Percentiles rank a stretch among this genome's conserved stretches.
These are phyloP conservation scores for Pyrenochaeta sp. DNA, from an alignment of 2,329 filamentous ascomycete species.

Conservation along the genomic window DNA sequence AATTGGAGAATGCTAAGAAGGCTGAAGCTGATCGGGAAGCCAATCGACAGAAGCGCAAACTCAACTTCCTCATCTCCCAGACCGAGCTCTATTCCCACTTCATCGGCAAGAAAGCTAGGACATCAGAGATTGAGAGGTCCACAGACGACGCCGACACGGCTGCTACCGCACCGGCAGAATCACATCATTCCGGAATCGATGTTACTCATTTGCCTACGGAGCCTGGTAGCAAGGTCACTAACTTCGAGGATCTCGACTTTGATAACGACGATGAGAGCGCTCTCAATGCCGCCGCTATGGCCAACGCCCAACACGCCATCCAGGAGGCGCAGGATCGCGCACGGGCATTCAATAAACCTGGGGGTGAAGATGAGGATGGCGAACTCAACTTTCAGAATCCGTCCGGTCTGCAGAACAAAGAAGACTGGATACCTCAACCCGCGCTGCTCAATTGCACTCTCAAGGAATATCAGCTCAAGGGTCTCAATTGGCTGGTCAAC, in stretches of 20 bases:
- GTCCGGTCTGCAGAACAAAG: constrained; percentile 90
- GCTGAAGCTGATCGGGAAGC: constrained; percentile 97
- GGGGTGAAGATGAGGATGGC: constrained; percentile 71
- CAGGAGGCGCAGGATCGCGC: constrained; percentile 94
- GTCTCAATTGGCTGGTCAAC: constrained; percentile 99
- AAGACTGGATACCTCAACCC: constrained; percentile 81
- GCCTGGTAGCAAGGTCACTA: constrained; percentile 77
- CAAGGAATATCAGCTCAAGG: constrained; percentile 99
- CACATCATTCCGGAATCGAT: constrained; percentile 56
- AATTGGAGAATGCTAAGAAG: constrained; percentile 95
- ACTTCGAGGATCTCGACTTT: constrained; percentile 94
- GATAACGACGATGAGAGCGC: constrained; percentile 91
- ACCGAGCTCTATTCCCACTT: constrained; percentile 99
- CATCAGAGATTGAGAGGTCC: constrained; percentile 89
- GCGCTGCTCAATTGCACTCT: constrained; percentile 92
- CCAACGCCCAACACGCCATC: constrained; percentile 95
- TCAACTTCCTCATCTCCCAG: constrained; percentile 99
- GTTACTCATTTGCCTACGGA: constrained; percentile 58
- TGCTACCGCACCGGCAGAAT: constrained; percentile 50
- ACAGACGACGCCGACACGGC: constrained; percentile 74
- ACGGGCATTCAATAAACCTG: constrained; percentile 83
- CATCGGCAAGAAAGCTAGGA: constrained; percentile 99
- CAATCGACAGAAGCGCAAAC: constrained; percentile 95
- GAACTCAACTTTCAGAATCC: constrained; percentile 99
- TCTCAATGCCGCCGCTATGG: constrained; percentile 84